These are phyloP conservation scores for Boletus tylopilopsis DNA, from an alignment of 768 basidiomycete species.

Conservation along the genomic window DNA sequence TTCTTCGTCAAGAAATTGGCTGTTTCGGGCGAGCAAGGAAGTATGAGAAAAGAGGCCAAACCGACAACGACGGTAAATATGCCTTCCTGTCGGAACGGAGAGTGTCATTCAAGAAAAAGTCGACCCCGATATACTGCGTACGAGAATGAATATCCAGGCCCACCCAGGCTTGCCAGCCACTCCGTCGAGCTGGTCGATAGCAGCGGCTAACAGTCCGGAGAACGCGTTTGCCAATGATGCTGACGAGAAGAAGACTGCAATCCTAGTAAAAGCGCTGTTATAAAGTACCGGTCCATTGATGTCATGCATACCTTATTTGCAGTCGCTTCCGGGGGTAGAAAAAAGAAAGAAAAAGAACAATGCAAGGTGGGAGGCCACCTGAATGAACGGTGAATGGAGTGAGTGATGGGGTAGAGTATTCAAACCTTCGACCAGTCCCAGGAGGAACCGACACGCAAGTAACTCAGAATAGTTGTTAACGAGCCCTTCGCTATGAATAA, in stretches of 20 bases:
- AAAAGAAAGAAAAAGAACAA: constrained; percentile 53
- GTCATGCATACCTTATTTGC: constrained; percentile 17
- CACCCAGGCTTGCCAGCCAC: constrained; percentile 50
- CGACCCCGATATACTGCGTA: constrained; percentile 18
- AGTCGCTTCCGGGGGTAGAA: constrained; percentile 35
- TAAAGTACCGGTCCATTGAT: not conserved
- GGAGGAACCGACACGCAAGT: constrained; percentile 45
- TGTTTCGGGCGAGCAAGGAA: constrained; percentile 41
- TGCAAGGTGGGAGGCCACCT: constrained; percentile 57
- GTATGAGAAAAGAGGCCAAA: constrained; percentile 42
- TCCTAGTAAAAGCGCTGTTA: constrained; percentile 22
- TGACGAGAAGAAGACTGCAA: constrained; percentile 36
- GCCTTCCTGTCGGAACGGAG: constrained; percentile 41
- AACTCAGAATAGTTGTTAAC: constrained; percentile 51
- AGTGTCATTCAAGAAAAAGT: not conserved
- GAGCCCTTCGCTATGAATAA: constrained; percentile 32
- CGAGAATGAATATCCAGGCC: constrained; percentile 61
- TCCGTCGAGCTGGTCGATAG: constrained; percentile 54
- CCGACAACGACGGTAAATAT: constrained; percentile 61
- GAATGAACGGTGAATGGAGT: constrained; percentile 3
- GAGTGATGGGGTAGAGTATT: not conserved
- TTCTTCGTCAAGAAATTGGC: constrained; percentile 48
- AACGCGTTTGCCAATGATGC: constrained; percentile 56
- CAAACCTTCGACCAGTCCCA: constrained; percentile 58
- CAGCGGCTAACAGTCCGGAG: constrained; percentile 61